Conservation (phyloP, 1,284 basidiomycete species). For the Afroboletus lepidellus region DNA sequence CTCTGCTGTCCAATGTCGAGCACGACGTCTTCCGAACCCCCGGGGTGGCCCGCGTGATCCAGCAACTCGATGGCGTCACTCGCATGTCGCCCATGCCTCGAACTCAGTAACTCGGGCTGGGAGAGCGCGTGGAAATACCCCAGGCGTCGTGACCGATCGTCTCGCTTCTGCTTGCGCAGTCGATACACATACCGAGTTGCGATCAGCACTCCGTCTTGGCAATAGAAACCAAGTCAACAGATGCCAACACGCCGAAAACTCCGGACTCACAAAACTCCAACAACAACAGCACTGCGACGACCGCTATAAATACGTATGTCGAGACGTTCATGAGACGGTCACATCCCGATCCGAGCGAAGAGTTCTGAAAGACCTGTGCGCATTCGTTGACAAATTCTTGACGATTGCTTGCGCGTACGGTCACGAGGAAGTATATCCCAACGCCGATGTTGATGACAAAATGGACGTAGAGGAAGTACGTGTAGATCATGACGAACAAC, state of each 20-base stretch:
- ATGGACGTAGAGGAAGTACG: constrained; percentile 57
- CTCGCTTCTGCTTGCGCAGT: constrained; percentile 49
- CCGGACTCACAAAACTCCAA: constrained; percentile 51
- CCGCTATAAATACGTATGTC: constrained; percentile 45
- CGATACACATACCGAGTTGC: constrained; percentile 60
- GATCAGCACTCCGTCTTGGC: constrained; percentile 54
- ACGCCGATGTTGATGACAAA: constrained; percentile 55
- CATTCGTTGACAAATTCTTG: constrained; percentile 46
- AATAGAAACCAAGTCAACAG: background rate
- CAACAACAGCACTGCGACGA: constrained; percentile 45
- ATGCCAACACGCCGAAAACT: background rate
- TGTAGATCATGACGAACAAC: constrained; percentile 54
- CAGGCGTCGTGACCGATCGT: constrained; percentile 30
- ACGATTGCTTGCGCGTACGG: constrained; percentile 46
- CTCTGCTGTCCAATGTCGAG: constrained; percentile 22
- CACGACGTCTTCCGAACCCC: constrained; percentile 20
- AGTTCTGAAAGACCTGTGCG: constrained; percentile 42
- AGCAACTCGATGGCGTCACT: constrained; percentile 35
- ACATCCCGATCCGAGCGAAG: constrained; percentile 45
- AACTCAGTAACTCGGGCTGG: constrained; percentile 13
- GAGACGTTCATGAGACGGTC: constrained; percentile 41
- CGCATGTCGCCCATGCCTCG: constrained; percentile 22
- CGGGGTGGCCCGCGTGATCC: constrained; percentile 8
- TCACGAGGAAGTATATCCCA: constrained; percentile 51
- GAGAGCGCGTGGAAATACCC: constrained; percentile 35